These are phyloP conservation scores for Staphylotrichum longicolle DNA, from an alignment of 495 filamentous ascomycete species.

Conservation along the genomic window DNA sequence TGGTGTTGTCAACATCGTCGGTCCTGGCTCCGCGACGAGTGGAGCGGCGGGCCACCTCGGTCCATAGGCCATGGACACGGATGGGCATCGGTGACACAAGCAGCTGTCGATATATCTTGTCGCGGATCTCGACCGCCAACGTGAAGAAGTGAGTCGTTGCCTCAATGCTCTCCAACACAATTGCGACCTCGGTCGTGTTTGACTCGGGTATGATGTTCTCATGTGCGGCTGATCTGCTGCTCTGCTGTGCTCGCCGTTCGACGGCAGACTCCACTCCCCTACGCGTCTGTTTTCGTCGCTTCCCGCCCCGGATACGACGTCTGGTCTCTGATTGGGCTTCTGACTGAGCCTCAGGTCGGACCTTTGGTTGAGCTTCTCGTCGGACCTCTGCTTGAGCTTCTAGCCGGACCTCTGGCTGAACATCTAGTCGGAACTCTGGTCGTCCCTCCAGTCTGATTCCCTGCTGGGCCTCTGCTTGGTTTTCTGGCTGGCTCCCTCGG, in stretches of 20 bases:
- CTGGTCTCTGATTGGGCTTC: too few relatives aligned
- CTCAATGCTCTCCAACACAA: slow-evolving; percentile 2
- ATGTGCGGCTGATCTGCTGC: neutral
- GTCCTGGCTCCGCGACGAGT: slow-evolving; percentile 5
- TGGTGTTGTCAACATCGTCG: slow-evolving; percentile 6
- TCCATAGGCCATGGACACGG: slow-evolving; percentile 38
- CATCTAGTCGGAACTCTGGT: too few relatives aligned
- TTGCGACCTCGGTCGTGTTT: neutral
- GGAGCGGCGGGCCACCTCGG: slow-evolving; percentile 24
- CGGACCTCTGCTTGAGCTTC: too few relatives aligned
- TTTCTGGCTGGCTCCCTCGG: neutral
- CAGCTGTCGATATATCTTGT: slow-evolving; percentile 38
- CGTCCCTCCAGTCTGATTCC: neutral
- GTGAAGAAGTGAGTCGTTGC: slow-evolving; percentile 19
- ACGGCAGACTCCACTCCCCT: neutral
- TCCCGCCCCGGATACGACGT: neutral
- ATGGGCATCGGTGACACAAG: slow-evolving; percentile 37
- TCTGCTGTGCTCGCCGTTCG: neutral
- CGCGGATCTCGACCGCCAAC: slow-evolving; percentile 36
- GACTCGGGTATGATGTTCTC: neutral
- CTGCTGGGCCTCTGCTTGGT: neutral
- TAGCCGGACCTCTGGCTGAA: too few relatives aligned
- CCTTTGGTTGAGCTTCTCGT: too few relatives aligned
- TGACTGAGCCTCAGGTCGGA: too few relatives aligned
- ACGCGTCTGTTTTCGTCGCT: neutral